Percentiles rank a stretch among this genome's conserved stretches.
Evolutionary conservation across 2,329 filamentous ascomycete genomes (phyloP).

Genomic region (Cladophialophora chaetospira): DNA sequence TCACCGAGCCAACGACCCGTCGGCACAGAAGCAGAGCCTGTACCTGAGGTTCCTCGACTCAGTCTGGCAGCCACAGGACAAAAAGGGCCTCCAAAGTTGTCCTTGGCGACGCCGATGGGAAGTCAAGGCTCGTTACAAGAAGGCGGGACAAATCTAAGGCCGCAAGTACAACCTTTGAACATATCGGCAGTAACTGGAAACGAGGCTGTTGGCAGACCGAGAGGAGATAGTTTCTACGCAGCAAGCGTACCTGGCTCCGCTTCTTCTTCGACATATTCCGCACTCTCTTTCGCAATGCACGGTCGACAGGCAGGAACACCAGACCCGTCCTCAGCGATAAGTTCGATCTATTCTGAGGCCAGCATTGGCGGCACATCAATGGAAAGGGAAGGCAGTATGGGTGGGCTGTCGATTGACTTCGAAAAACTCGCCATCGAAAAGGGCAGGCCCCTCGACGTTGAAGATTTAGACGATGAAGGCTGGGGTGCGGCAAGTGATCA

Average conservation of each 20-base stretch:
- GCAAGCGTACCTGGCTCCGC: slow-evolving; percentile 82
- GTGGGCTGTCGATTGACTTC: slow-evolving; percentile 72
- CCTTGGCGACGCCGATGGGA: slow-evolving; percentile 86
- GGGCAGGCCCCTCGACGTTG: slow-evolving; percentile 82
- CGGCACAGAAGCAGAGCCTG: slow-evolving; percentile 52
- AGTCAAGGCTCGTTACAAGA: slow-evolving; percentile 72
- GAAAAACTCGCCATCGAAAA: slow-evolving; percentile 81
- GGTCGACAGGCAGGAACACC: slow-evolving; percentile 66
- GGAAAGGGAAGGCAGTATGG: slow-evolving; percentile 80
- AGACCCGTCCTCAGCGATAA: slow-evolving; percentile 86
- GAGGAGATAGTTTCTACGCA: slow-evolving; percentile 80
- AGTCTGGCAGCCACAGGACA: slow-evolving; percentile 33
- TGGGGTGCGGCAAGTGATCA: slow-evolving; percentile 93
- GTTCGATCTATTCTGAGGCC: slow-evolving; percentile 78
- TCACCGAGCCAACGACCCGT: slow-evolving; percentile 82
- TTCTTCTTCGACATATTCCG: slow-evolving; percentile 82
- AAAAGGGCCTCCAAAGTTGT: slow-evolving; percentile 68
- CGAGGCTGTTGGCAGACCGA: slow-evolving; percentile 77
- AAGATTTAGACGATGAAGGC: slow-evolving; percentile 90
- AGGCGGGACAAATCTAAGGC: slow-evolving; percentile 56
- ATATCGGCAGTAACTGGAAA: slow-evolving; percentile 53
- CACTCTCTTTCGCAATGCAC: slow-evolving; percentile 77
- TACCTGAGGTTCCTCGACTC: slow-evolving; percentile 41
- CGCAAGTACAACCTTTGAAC: slow-evolving; percentile 57
- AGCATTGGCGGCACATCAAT: slow-evolving; percentile 74